Base-by-base conservation (phyloP, 2,329 filamentous ascomycete genomes). In the Talaromyces amestolkiae region DNA sequence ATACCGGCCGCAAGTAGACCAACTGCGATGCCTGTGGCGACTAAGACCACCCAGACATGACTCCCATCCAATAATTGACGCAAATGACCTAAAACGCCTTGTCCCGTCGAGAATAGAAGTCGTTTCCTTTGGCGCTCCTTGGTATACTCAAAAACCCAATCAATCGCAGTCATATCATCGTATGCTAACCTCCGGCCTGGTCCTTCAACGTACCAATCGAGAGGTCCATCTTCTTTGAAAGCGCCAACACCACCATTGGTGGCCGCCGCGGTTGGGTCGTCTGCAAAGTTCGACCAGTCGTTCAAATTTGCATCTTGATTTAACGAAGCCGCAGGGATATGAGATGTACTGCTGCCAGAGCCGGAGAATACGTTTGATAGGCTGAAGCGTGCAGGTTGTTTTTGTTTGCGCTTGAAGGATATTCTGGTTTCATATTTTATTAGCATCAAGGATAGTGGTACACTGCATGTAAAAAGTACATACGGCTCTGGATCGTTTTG, bases 101-200 rank as follows among this genome's bases (percentile, higher is more conserved):
- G 84, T 8, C 88, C 85, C 71, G 85, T 87, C 0, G 90, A 86
- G 64, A 88, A 86, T 22, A 99, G 82, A 35, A 90, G 86, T n/a
- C 92, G 87, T 72, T 96, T 81, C 27, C 95, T 87, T 77, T 96
- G 92, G 22, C 95, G 87, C 80, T 99, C 95, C 77, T 97, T 97
- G 61, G 91, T 95, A 75, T 98, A 97, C 78, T 99, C 95, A 72
- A 97, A 98, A 75, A 98, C 98, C 95, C 95, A 99, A 81, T 99
- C 95, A 76, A 99, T 99, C 66, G 95, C 94, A 17, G 94, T 97
- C 76, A 97, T 83, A 79, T 99, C 91, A 74, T 97, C 94, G 80
- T 99, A 99, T 63, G 91, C 94, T 43, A 97, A 93, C 73, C 95
- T 87, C 62, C 92, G 87, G 1, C 93, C 93, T 0, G 92, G 93